These are phyloP conservation scores for Carex kokanica DNA, from an alignment of 176 grass and related monocot species.

Conservation along the genomic window DNA sequence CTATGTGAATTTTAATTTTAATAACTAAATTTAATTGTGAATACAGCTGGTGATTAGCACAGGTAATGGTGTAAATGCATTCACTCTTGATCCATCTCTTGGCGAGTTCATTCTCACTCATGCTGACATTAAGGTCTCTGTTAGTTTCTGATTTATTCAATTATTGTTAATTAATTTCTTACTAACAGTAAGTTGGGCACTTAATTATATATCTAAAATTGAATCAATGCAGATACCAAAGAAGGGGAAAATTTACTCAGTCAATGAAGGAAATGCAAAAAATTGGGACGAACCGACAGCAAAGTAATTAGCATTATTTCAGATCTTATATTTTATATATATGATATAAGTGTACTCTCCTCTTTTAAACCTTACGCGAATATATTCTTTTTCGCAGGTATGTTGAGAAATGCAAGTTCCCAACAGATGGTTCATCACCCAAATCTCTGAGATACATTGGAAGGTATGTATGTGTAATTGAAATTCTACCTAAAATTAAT, in stretches of 20 bases:
- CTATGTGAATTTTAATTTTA: background rate
- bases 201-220: background rate
- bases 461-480: constrained; percentile 47
- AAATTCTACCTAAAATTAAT: constrained; percentile 14
- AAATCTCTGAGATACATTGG: constrained; percentile 97
- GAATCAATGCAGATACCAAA: constrained; percentile 60
- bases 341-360: background rate
- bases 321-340: background rate
- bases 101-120: constrained; percentile 98
- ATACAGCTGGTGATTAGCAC: constrained; percentile 85
- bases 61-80: constrained; percentile 81
- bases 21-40: background rate
- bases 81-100: constrained; percentile 96
- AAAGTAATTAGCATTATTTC: constrained; percentile 48
- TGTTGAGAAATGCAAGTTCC: constrained; percentile 94
- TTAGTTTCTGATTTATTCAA: background rate
- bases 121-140: constrained; percentile 78
- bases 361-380: constrained; percentile 23
- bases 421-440: constrained; percentile 61
- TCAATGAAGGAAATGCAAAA: constrained; percentile 92
- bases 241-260: constrained; percentile 92
- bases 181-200: background rate
- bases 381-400: constrained; percentile 39
- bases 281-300: constrained; percentile 86
- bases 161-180: background rate